Base-by-base conservation (phyloP, 2,329 filamentous ascomycete genomes). In the Penicillium brasilianum region DNA sequence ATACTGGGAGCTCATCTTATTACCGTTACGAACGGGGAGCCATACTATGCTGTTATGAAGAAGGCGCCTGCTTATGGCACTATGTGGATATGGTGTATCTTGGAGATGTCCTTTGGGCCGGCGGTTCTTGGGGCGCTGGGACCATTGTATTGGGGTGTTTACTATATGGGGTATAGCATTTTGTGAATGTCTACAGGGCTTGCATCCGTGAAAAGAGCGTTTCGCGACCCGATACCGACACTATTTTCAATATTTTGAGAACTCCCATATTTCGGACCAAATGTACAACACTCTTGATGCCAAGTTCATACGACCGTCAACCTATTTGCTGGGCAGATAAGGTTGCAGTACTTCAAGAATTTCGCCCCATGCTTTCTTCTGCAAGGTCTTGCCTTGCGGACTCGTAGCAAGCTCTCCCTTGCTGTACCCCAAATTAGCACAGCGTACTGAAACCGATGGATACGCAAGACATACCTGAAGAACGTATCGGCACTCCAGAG, bases 11-110 rank as follows among this genome's bases (percentile, higher is more conserved):
- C 88, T 77, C 93, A 92, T 76, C 81, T 97, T 64, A 88, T 98
- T 52, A 83, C 91, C 67, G 87, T 93, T 56, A 92, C 90, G 28
- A 98, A 97, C 71, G 84, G 82, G 32, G 86, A 88, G 66, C 87
- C 89, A 4, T 98, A 97, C 71, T 87, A 96, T 68, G 90, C 90
- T 7, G 88, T 96, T 20, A 93, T 98, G 92, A 96, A 97, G 80
- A 88, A 87, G 65, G 90, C 93, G 0, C 95, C 95, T n/a, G 88
- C 93, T 5, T 76, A 97, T 14, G 95, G 92, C 0, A 94, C 91
- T 43, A 76, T 98, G 18, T 98, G 94, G 93, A 85, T 98, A 4
- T 98, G 94, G 93, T 88, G 90, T 34, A 89, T 98, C 22, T 84
- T 98, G 50, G 95, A 99, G 80, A 84, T 97, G 78, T 85, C 92